A percentile compares a stretch with the other conserved stretches of the same genome.
These are phyloP conservation scores for Scutellaria baicalensis DNA, from an alignment of 257 asterid genomes.

Conservation along the genomic window DNA sequence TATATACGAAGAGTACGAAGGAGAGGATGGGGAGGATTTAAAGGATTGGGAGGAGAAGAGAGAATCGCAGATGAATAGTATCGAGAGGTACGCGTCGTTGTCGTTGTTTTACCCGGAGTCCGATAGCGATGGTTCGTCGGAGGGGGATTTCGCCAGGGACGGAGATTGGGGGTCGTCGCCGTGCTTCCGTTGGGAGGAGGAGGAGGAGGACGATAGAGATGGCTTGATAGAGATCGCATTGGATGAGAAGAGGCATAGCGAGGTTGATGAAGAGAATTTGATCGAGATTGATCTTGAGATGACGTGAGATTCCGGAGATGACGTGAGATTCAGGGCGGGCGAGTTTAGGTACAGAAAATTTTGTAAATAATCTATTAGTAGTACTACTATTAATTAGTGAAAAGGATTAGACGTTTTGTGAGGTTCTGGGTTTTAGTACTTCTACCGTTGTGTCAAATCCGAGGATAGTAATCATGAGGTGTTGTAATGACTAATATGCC, in stretches of 20 bases:
- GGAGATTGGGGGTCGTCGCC: slow-evolving; percentile 41
- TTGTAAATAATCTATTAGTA: too few relatives aligned
- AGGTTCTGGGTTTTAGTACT: slow-evolving; percentile 37
- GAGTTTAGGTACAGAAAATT: slow-evolving; percentile 15
- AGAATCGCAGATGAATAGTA: slow-evolving; percentile 29
- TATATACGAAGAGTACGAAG: slow-evolving; percentile 67
- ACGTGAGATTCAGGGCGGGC: neutral
- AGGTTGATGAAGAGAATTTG: slow-evolving; percentile 70
- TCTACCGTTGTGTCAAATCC: slow-evolving; percentile 21
- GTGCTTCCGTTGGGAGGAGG: slow-evolving; percentile 56
- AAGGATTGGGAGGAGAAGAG: slow-evolving; percentile 30
- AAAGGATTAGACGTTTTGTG: slow-evolving; percentile 17
- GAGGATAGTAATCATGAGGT: slow-evolving; percentile 8
- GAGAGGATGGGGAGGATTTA: slow-evolving; percentile 40
- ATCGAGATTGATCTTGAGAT: slow-evolving; percentile 68
- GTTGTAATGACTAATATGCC: slow-evolving; percentile 24
- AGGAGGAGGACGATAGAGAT: slow-evolving; percentile 43
- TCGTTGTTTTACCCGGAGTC: slow-evolving; percentile 81
- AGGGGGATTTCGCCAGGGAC: slow-evolving; percentile 30
- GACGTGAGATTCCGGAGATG: slow-evolving; percentile 17
- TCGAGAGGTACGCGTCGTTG: slow-evolving; percentile 59
- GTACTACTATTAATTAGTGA: slow-evolving; percentile 15
- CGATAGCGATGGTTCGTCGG: slow-evolving; percentile 67
- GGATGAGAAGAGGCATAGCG: slow-evolving; percentile 38
- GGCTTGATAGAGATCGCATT: slow-evolving; percentile 75